These are phyloP conservation scores for Geranium incanum DNA, from an alignment of 441 rosid species.

Conservation along the genomic window DNA sequence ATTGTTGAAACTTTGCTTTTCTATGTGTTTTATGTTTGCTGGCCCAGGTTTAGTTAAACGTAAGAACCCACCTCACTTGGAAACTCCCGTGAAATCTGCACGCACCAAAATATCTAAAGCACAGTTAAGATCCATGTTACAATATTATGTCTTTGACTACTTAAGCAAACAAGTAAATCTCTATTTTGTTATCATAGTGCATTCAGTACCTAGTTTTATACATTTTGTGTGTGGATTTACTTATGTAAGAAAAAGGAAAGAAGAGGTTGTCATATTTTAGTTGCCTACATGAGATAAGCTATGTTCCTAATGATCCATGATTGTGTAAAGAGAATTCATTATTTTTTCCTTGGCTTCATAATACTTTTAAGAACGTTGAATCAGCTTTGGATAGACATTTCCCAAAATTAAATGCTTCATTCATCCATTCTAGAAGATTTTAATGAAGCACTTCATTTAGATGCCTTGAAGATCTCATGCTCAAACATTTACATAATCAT, in stretches of 20 bases:
- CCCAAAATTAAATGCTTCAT: not conserved
- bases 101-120: slow-evolving; percentile 35
- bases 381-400: slow-evolving; percentile 8
- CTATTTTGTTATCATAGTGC: not conserved
- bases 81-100: slow-evolving; percentile 38
- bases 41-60: slow-evolving; percentile 50
- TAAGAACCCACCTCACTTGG: slow-evolving; percentile 40
- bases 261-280: not conserved
- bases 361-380: not conserved
- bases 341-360: not conserved
- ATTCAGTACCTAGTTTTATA: not conserved
- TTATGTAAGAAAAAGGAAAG: not conserved
- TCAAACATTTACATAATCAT: not conserved
- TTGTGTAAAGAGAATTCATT: slow-evolving; percentile 2
- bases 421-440: not conserved
- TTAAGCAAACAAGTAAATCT: not conserved
- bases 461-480: not conserved
- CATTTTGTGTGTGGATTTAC: not conserved
- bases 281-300: not conserved
- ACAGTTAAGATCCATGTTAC: slow-evolving; percentile 36
- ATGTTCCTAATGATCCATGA: not conserved
- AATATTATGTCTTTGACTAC: not conserved
- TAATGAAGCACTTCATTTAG: not conserved
- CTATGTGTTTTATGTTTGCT: slow-evolving; percentile 18
- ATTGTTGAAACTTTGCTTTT: slow-evolving; percentile 16